phyloP scores from a whole-genome alignment of 2,329 filamentous ascomycete genomes.

The Onygena corvina region DNA sequence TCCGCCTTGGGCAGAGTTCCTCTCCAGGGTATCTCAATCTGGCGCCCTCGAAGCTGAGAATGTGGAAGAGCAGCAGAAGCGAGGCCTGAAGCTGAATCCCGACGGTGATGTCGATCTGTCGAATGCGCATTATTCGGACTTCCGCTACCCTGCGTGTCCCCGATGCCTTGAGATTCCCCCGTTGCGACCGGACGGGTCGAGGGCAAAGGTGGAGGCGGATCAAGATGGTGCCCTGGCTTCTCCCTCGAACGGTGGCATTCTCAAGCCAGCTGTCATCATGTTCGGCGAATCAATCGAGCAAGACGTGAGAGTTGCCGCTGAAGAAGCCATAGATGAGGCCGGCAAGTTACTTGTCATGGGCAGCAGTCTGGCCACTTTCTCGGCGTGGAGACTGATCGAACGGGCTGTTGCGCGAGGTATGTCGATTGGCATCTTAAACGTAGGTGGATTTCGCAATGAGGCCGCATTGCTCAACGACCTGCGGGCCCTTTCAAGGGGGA shows the following conservation, averaged over 20 bases:
- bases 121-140: slow-evolving; percentile 74
- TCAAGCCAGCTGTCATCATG: slow-evolving; percentile 93
- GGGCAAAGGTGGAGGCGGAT: slow-evolving; percentile 56
- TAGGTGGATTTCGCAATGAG: slow-evolving; percentile 43
- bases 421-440: slow-evolving; percentile 76
- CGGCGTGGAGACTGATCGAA: slow-evolving; percentile 81
- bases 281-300: slow-evolving; percentile 78
- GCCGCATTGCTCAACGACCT: slow-evolving; percentile 29
- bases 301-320: slow-evolving; percentile 60
- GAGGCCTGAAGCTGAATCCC: slow-evolving; percentile 72
- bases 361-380: slow-evolving; percentile 87
- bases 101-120: slow-evolving; percentile 91
- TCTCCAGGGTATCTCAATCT: slow-evolving; percentile 56
- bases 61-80: slow-evolving; percentile 52
- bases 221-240: slow-evolving; percentile 64
- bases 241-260: slow-evolving; percentile 57
- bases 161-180: slow-evolving; percentile 58
- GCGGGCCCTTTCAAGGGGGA: slow-evolving; percentile 12
- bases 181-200: slow-evolving; percentile 42
- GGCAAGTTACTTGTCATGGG: slow-evolving; percentile 67
- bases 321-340: slow-evolving; percentile 65
- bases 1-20: slow-evolving; percentile 69
- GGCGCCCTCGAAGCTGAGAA: slow-evolving; percentile 71
- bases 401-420: slow-evolving; percentile 69
- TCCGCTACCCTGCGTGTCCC: slow-evolving; percentile 83